Evolutionary conservation across 2,329 filamentous ascomycete genomes (phyloP).

Genomic region (Ceratocystis diversiconidia): DNA sequence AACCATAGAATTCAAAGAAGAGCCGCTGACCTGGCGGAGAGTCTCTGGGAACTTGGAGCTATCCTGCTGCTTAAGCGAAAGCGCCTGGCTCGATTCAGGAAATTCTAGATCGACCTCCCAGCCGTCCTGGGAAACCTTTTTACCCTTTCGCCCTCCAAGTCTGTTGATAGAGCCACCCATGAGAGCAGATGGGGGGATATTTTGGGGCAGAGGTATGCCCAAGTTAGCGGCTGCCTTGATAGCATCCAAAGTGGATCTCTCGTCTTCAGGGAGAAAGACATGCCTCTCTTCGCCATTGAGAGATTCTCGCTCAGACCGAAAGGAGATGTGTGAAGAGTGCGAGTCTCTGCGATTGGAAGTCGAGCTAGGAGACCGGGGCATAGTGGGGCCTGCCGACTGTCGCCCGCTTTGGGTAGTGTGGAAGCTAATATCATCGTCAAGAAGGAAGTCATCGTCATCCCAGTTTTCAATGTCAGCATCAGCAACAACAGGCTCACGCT

Average conservation of each 20-base stretch:
- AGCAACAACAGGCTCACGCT: constrained; percentile 40
- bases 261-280: constrained; percentile 68
- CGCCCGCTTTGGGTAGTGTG: constrained; percentile 22
- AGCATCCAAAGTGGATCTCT: constrained; percentile 68
- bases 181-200: constrained; percentile 76
- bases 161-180: constrained; percentile 88
- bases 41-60: constrained; percentile 50
- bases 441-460: constrained; percentile 63
- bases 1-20: constrained; percentile 40
- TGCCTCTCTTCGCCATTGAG: constrained; percentile 72
- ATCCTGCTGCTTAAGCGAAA: constrained; percentile 52
- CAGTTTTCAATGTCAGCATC: constrained; percentile 55
- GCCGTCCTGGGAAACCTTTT: constrained; percentile 61
- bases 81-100: constrained; percentile 41
- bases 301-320: constrained; percentile 70
- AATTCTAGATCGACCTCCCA: constrained; percentile 69
- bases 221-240: constrained; percentile 77
- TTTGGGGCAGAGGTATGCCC: constrained; percentile 78
- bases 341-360: constrained; percentile 50
- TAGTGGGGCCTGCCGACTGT: constrained; percentile 34
- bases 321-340: constrained; percentile 66
- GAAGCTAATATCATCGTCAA: constrained; percentile 50
- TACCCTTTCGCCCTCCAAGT: constrained; percentile 60
- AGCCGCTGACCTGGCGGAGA: constrained; percentile 50
- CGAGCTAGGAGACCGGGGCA: constrained; percentile 25